Evolutionary conservation across 305 asterid genomes (phyloP), one percentile per base, ranked within the genome.

Genomic region (Caryopteris hybrid): DNA sequence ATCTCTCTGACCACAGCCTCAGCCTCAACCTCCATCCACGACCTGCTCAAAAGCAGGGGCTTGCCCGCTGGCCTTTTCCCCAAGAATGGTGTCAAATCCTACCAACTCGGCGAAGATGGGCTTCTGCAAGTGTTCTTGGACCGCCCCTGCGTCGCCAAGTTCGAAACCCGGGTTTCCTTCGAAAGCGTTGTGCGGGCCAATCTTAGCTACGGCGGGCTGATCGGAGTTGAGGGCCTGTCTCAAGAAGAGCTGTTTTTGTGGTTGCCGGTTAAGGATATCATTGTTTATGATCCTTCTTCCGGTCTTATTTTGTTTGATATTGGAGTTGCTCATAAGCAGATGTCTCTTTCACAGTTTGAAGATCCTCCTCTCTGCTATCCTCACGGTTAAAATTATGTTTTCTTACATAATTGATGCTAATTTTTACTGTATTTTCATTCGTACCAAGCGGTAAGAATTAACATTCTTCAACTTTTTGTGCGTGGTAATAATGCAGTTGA

Each of bases 201-300:
- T 47, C 85, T 92, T 1, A 88, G 89, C 74, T 88, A 88, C 6
- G 98, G 98, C 3, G 95, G 92, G 0, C 73, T 92, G 50, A 90
- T 70, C 20, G 96, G 97, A 6, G 86, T 92, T 0, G 84, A 90
- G 74, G 98, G 98, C 0, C 66, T 92, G 55, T 84, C 94, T 21
- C 96, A 92, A 58, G 90, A 90, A 51, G 98, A 92, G 83, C 94
- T 92, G 2, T 92, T 92, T 29, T 53, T 92, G n/a, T 92, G 97
- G 98, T 65, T 92, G 18, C 97, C 98, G 2, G 96, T 92, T 5
- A 92, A 86, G 71, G 98, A 83, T 14, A 92, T 92, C 54, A 88
- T 90, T 3, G 98, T 92, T 1, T 48, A 64, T 45, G 97, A 92
- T 77, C 97, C 98, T 48, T 76, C 88, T 0, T 86, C 97, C 21